Conservation (phyloP, 2,329 filamentous ascomycete genomes). For the Fusarium illudens region DNA sequence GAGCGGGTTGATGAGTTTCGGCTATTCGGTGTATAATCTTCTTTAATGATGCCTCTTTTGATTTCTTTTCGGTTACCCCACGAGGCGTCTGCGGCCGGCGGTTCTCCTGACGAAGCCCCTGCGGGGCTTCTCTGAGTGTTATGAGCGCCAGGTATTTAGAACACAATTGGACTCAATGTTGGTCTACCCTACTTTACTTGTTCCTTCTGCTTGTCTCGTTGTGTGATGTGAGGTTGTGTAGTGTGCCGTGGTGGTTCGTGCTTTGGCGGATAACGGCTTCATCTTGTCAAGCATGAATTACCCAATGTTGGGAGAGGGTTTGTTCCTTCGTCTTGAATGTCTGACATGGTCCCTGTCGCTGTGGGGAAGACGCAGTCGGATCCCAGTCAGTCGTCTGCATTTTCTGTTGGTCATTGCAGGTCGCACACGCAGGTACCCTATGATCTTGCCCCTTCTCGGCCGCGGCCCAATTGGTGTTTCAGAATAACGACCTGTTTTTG, state of each 20-base stretch:
- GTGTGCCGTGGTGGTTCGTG: background rate
- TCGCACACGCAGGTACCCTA: conserved; percentile 25
- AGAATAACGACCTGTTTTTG: conserved; percentile 12
- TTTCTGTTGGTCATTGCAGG: background rate
- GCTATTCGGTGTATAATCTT: conserved; percentile 41
- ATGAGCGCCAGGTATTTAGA: conserved; percentile 40
- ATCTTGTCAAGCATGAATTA: background rate
- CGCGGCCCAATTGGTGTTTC: conserved; percentile 27
- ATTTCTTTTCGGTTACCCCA: conserved; percentile 41
- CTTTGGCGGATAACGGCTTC: conserved; percentile 1
- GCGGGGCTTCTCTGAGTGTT: conserved; percentile 32
- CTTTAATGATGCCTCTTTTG: conserved; percentile 41
- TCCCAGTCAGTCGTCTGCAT: conserved; percentile 1
- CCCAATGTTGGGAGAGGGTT: background rate
- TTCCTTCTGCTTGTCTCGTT: background rate
- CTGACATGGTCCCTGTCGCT: conserved; percentile 1
- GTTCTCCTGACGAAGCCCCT: conserved; percentile 31
- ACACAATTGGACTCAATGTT: conserved; percentile 32
- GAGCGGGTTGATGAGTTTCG: conserved; percentile 38
- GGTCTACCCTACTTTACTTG: conserved; percentile 19
- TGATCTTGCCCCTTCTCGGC: conserved; percentile 21
- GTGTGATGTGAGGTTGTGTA: background rate
- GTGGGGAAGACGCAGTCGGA: conserved; percentile 18
- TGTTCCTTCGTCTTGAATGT: background rate
- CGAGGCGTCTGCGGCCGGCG: conserved; percentile 39